A percentile compares a stretch with the other conserved stretches of the same genome.
phyloP scores from a whole-genome alignment of 108 stramenopile species.

The Cyclostephanos tholiformis region DNA sequence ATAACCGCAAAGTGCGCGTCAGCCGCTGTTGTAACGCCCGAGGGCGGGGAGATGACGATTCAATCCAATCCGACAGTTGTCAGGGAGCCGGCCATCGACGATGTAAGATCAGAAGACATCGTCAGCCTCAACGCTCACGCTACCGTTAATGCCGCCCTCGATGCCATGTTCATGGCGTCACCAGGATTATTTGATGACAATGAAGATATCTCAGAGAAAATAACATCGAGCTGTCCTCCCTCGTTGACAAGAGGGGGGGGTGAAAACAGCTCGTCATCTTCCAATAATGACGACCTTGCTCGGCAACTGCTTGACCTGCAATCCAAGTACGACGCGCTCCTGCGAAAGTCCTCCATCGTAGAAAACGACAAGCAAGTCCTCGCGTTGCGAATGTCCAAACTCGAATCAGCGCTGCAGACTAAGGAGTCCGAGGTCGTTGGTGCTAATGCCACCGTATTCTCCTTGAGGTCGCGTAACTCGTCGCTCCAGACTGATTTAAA shows the following conservation, averaged over 20 bases:
- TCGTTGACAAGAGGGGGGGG: neutral
- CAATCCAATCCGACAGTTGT: neutral
- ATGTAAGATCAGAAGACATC: neutral
- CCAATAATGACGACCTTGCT: neutral
- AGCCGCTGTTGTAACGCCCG: neutral
- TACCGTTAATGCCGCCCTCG: neutral
- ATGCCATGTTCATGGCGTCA: neutral
- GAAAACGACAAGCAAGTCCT: neutral
- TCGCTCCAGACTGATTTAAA: neutral
- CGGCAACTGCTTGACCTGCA: slow-evolving; percentile 4
- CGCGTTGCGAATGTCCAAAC: neutral
- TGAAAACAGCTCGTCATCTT: neutral
- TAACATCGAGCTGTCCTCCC: neutral
- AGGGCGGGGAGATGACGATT: neutral
- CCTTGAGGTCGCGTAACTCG: neutral
- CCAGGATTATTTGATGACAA: neutral
- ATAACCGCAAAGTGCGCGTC: too few species aligned
- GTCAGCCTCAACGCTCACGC: neutral
- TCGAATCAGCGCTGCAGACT: neutral
- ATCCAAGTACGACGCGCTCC: neutral
- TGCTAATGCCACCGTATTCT: neutral
- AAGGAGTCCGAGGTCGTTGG: neutral
- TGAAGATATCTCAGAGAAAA: neutral
- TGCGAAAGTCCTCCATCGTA: neutral
- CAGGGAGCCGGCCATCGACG: neutral